These are phyloP conservation scores for Peniophora sp. DNA, from an alignment of 1,284 basidiomycete genomes.

Conservation along the genomic window DNA sequence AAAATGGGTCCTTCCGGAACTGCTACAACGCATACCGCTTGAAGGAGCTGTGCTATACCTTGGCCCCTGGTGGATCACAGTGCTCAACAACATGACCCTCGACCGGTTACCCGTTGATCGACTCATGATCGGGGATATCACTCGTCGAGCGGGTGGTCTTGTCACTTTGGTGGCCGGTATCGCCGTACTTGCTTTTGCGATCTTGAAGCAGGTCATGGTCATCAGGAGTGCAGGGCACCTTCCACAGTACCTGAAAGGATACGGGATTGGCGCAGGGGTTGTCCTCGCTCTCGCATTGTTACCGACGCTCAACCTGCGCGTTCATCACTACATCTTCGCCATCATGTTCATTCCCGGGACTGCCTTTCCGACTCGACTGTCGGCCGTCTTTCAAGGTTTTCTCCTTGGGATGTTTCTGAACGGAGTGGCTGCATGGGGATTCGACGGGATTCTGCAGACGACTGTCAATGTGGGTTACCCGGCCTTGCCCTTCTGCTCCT, in stretches of 20 bases:
- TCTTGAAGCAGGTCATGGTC: constrained; percentile 67
- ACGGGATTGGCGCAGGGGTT: constrained; percentile 58
- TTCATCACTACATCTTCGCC: constrained; percentile 74
- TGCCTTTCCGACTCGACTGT: constrained; percentile 77
- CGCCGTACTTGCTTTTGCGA: constrained; percentile 29
- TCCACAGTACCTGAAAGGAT: constrained; percentile 66
- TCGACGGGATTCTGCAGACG: constrained; percentile 77
- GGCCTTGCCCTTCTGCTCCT: background rate
- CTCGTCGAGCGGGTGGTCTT: constrained; percentile 62
- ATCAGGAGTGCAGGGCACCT: constrained; percentile 81
- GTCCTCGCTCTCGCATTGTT: constrained; percentile 61
- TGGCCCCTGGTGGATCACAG: constrained; percentile 75
- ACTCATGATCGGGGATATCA: constrained; percentile 64
- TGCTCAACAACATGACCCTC: constrained; percentile 57
- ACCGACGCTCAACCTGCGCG: constrained; percentile 57
- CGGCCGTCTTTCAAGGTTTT: constrained; percentile 74
- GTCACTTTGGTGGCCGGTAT: constrained; percentile 60
- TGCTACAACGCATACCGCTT: constrained; percentile 51
- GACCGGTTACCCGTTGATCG: constrained; percentile 70
- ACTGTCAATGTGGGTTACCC: constrained; percentile 42
- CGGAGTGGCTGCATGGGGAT: constrained; percentile 70
- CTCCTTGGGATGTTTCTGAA: constrained; percentile 78
- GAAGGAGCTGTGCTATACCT: constrained; percentile 74
- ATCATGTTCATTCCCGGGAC: constrained; percentile 73
- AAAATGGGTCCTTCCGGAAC: constrained; percentile 69